Conservation (phyloP, 2,329 filamentous ascomycete species). For the Colletotrichum sansevieriae region DNA sequence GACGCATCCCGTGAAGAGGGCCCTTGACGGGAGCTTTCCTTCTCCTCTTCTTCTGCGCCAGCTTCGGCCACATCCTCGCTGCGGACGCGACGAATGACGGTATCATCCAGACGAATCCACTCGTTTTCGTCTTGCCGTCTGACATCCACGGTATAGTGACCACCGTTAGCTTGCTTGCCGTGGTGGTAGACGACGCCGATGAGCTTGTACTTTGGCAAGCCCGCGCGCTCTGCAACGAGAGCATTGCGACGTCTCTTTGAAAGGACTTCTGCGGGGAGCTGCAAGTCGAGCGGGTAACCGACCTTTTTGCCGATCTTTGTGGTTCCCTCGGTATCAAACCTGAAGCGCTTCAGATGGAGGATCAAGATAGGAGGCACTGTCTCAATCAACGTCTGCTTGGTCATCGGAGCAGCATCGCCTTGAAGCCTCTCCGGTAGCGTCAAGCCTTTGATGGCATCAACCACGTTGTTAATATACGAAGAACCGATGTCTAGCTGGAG, state of each 20-base stretch:
- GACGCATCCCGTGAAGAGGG: conserved; percentile 53
- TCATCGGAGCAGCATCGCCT: conserved; percentile 80
- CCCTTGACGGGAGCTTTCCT: conserved; percentile 76
- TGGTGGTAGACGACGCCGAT: conserved; percentile 97
- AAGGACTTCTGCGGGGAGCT: conserved; percentile 92
- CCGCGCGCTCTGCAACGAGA: conserved; percentile 72
- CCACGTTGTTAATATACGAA: conserved; percentile 87
- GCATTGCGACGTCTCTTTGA: conserved; percentile 79
- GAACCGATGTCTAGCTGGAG: conserved; percentile 95
- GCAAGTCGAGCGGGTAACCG: conserved; percentile 92
- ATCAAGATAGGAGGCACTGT: conserved; percentile 91
- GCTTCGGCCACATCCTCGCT: conserved; percentile 91
- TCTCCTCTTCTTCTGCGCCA: conserved; percentile 82
- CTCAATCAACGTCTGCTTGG: conserved; percentile 96
- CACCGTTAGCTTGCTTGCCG: conserved; percentile 94
- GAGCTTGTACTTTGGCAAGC: conserved; percentile 85
- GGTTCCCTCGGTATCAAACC: conserved; percentile 90
- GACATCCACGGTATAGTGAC: conserved; percentile 98
- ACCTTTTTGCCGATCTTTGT: conserved; percentile 99
- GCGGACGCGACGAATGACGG: conserved; percentile 84
- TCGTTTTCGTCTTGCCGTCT: conserved; percentile 93
- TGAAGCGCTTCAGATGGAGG: conserved; percentile 95
- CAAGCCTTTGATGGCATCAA: conserved; percentile 88
- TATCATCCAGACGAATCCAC: conserved; percentile 97
- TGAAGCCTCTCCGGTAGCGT: conserved; percentile 88